These are phyloP conservation scores for Thalassiosira exigua DNA, from an alignment of 352 stramenopile species.

Conservation along the genomic window DNA sequence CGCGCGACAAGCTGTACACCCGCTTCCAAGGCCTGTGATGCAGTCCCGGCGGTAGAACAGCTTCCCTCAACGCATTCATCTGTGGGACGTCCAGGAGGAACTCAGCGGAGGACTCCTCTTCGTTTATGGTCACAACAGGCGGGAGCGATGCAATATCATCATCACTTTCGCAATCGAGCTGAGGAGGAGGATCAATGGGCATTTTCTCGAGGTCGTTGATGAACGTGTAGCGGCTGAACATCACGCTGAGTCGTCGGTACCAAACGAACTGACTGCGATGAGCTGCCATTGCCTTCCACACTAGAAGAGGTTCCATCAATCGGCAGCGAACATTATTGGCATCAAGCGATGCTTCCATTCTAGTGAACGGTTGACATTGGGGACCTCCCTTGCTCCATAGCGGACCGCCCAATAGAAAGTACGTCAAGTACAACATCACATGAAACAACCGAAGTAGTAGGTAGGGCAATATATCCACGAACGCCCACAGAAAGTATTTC, in stretches of 20 bases:
- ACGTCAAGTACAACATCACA: conserved; percentile 20
- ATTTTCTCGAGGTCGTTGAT: conserved; percentile 76
- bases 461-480: conserved; percentile 46
- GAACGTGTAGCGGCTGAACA: conserved; percentile 95
- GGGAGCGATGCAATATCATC: conserved; percentile 9
- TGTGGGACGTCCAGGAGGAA: conserved; percentile 38
- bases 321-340: conserved; percentile 25
- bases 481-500: conserved; percentile 60
- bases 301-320: conserved; percentile 65
- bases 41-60: conserved; percentile 35
- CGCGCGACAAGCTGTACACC: conserved; percentile 55
- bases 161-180: conserved; percentile 8
- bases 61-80: conserved; percentile 45
- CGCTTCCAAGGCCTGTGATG: conserved; percentile 52
- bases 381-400: conserved; percentile 5
- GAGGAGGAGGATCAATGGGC: conserved; percentile 16
- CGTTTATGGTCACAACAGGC: conserved; percentile 34
- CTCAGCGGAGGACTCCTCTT: conserved; percentile 24
- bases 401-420: conserved; percentile 37
- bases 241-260: conserved; percentile 95
- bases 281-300: conserved; percentile 91
- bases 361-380: not conserved
- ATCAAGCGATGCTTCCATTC: conserved; percentile 11
- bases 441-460: conserved; percentile 25
- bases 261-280: conserved; percentile 95